Evolutionary conservation across 73 alveolate species (phyloP), one percentile per base, ranked within the genome.

Genomic region (Paramecium octaurelia): DNA sequence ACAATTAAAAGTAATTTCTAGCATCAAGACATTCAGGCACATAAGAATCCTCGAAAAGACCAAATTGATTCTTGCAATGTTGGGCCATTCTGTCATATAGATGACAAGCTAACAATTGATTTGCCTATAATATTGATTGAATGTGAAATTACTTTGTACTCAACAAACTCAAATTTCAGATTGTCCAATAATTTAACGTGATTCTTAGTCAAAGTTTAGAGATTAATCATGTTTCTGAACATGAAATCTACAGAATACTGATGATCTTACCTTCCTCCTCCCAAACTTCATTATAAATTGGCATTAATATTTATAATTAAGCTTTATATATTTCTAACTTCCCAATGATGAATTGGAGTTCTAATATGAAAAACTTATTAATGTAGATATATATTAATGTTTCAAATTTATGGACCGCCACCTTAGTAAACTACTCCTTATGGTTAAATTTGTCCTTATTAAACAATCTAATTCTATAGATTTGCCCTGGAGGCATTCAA

Each of bases 1-100:
- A 87, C 44, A 77, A 38, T 29, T 64, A 35, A 70, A 87, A 87
- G 38, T 38, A 87, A 42, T 87, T 42, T 42, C 75, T 58, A 6
- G 93, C 93, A 87, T 87, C 93, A 40, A 87, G 38, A 77, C 93
- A 87, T 64, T 87, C 93, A 29, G 93, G 87, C 20, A 71, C 75
- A 76, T 36, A 87, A 23, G 86, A 87, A 71, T 87, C 93, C 43
- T 87, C 86, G 43, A 87, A 87, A n/a, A 87, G 64, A 23, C 93
- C 93, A 87, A 38, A 87, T 87, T 87, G 57, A 68, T 87, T 87
- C 70, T 64, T 87, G 93, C 93, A 87, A 60, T 87, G 93, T 64
- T 64, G 14, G 18, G 93, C 23, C 93, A 87, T 87, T 87, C 89
- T 87, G 14, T 87, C 93, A 68, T 87, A 87, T 35, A 87, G 64